These are phyloP conservation scores for Rhynchosporium graminicola DNA, from an alignment of 2,329 filamentous ascomycete genomes.

Conservation along the genomic window DNA sequence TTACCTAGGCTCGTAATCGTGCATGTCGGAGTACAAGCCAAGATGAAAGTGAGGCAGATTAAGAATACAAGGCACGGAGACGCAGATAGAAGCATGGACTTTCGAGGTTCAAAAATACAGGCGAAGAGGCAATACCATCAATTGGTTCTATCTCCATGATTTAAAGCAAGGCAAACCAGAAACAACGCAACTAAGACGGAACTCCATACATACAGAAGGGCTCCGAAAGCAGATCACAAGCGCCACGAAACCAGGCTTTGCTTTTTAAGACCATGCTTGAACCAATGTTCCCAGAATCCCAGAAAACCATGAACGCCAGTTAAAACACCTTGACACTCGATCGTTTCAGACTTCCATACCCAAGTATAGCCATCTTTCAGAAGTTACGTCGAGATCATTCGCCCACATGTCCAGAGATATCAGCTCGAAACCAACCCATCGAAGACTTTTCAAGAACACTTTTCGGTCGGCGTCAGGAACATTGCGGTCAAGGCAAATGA, in stretches of 20 bases:
- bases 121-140: background rate
- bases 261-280: slow-evolving; percentile 12
- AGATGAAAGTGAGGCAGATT: too few relatives aligned
- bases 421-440: slow-evolving; percentile 91
- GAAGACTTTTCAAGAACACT: slow-evolving; percentile 75
- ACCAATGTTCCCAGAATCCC: background rate
- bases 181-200: slow-evolving; percentile 7
- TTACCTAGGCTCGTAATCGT: too few relatives aligned
- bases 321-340: slow-evolving; percentile 9
- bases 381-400: slow-evolving; percentile 63
- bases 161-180: background rate
- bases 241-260: slow-evolving; percentile 10
- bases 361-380: slow-evolving; percentile 81
- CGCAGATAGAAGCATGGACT: too few relatives aligned
- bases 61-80: too few relatives aligned
- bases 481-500: slow-evolving; percentile 77
- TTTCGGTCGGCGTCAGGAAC: slow-evolving; percentile 63
- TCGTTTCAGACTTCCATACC: slow-evolving; percentile 73
- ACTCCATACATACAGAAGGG: slow-evolving; percentile 12
- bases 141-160: background rate
- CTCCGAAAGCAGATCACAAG: slow-evolving; percentile 15
- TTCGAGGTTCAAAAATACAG: background rate
- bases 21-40: too few relatives aligned
- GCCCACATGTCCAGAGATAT: slow-evolving; percentile 79
- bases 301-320: slow-evolving; percentile 10